Evolutionary conservation across 2,329 filamentous ascomycete genomes (phyloP).

Genomic region (Pseudopithomyces chartarum): DNA sequence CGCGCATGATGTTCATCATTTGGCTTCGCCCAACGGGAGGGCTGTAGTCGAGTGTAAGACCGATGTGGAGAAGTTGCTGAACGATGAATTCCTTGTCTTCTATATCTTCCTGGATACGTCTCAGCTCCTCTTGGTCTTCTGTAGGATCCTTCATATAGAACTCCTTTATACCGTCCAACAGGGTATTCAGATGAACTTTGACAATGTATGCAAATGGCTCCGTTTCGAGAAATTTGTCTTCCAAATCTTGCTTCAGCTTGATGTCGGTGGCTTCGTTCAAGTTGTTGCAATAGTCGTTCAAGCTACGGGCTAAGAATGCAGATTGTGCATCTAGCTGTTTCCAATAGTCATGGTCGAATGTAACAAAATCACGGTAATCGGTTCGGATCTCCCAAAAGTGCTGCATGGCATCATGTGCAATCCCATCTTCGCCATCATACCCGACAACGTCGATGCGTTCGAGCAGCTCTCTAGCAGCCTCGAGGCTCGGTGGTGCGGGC

Average conservation of each 20-base stretch:
- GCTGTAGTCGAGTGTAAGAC: conserved; percentile 91
- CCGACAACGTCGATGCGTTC: conserved; percentile 94
- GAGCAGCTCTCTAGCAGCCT: conserved; percentile 86
- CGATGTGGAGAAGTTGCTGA: conserved; percentile 92
- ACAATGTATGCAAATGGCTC: conserved; percentile 88
- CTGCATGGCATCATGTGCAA: conserved; percentile 91
- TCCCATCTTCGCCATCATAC: conserved; percentile 85
- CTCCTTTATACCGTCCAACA: conserved; percentile 66
- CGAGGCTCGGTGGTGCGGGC: conserved; percentile 60
- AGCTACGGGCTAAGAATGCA: conserved; percentile 86
- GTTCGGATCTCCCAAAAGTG: conserved; percentile 95
- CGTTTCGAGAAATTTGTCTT: conserved; percentile 95
- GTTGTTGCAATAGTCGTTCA: conserved; percentile 88
- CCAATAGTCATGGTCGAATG: conserved; percentile 78
- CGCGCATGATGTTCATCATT: conserved; percentile 90
- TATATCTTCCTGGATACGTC: conserved; percentile 77
- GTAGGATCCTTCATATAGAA: conserved; percentile 46
- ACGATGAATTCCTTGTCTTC: conserved; percentile 94
- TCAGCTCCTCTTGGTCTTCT: conserved; percentile 58
- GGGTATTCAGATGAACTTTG: conserved; percentile 74
- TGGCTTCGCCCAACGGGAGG: conserved; percentile 94
- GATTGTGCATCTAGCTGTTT: conserved; percentile 82
- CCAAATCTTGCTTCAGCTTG: conserved; percentile 75
- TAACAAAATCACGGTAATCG: conserved; percentile 75
- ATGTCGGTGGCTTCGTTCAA: conserved; percentile 63